Evolutionary conservation across 345 rosid species (phyloP).

Genomic region (Melastoma malabathricum): DNA sequence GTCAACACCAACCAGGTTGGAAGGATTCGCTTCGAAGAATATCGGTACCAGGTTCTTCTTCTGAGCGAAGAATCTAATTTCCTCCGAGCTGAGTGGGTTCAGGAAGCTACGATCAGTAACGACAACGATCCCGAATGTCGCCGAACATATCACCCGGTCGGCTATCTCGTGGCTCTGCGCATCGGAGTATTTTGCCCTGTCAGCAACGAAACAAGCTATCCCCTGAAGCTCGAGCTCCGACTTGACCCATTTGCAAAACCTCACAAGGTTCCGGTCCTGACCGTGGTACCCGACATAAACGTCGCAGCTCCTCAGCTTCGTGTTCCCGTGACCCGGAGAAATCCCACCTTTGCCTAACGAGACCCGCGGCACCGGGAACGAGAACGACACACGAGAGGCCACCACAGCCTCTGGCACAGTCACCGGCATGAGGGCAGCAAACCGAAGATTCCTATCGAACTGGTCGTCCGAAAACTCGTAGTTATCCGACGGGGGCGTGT

Average conservation of each 20-base stretch:
- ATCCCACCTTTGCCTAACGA: conserved; percentile 62
- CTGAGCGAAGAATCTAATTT: conserved; percentile 75
- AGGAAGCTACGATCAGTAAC: conserved; percentile 49
- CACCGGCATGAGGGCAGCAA: conserved; percentile 44
- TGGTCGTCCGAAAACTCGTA: conserved; percentile 70
- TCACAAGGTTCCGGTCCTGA: conserved; percentile 61
- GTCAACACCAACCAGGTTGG: conserved; percentile 45
- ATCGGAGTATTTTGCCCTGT: conserved; percentile 66
- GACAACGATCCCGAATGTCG: conserved; percentile 65
- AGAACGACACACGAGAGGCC: conserved; percentile 64
- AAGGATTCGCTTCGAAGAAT: conserved; percentile 55
- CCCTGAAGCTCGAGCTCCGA: conserved; percentile 94
- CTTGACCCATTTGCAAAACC: conserved; percentile 88
- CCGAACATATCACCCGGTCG: conserved; percentile 75
- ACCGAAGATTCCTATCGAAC: conserved; percentile 41
- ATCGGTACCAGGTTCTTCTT: conserved; percentile 81
- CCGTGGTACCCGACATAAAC: conserved; percentile 82
- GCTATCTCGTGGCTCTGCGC: conserved; percentile 79
- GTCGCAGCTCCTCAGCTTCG: conserved; percentile 86
- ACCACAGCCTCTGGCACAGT: conserved; percentile 34
- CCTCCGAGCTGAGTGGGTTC: conserved; percentile 63
- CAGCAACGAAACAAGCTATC: conserved; percentile 83
- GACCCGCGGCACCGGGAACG: conserved; percentile 79
- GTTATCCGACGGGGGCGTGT: conserved; percentile 80
- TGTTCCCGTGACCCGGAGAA: conserved; percentile 46